phyloP scores from a whole-genome alignment of 305 asterid species.

The Solanum hybrid region DNA sequence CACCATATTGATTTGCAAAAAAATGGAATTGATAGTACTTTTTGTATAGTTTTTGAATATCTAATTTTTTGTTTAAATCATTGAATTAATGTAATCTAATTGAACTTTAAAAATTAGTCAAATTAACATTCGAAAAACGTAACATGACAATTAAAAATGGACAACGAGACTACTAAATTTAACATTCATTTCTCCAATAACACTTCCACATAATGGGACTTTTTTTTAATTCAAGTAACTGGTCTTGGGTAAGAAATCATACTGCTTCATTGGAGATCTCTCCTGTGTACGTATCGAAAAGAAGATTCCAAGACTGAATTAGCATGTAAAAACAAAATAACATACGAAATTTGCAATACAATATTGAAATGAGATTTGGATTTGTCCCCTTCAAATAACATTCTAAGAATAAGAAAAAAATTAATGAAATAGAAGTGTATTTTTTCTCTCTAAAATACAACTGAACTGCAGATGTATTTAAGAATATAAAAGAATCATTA shows the following conservation, averaged over 20 bases:
- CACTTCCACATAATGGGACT: neutral
- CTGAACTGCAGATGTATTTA: neutral
- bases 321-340: neutral
- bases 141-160: too few species aligned
- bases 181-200: neutral
- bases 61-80: neutral
- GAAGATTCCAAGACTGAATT: neutral
- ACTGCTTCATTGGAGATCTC: neutral
- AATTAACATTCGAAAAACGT: too few species aligned
- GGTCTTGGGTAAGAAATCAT: neutral
- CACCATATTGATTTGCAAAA: neutral
- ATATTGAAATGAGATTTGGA: neutral
- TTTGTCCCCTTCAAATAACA: neutral
- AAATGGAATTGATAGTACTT: neutral
- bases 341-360: neutral
- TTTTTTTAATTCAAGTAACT: neutral
- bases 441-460: neutral
- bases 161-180: neutral
- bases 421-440: neutral
- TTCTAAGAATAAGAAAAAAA: neutral
- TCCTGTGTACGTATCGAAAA: neutral
- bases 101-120: neutral
- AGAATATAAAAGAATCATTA: neutral
- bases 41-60: neutral
- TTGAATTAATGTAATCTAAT: neutral